These are phyloP conservation scores for Alternaria tenuissima DNA, from an alignment of 2,329 filamentous ascomycete species.

Conservation along the genomic window DNA sequence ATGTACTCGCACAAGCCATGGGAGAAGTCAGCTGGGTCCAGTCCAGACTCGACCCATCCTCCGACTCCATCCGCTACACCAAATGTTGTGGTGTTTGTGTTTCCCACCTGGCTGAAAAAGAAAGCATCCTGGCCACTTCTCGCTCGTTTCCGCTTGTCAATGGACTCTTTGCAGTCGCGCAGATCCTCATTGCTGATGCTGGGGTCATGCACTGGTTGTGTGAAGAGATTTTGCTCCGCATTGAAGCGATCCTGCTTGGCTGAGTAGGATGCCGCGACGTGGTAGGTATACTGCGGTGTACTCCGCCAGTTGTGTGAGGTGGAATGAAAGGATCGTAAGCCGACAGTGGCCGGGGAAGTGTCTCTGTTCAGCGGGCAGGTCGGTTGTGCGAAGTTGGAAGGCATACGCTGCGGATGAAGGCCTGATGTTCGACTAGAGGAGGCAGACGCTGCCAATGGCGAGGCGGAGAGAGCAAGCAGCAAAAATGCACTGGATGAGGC, in stretches of 20 bases:
- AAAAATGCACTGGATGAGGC: constrained; percentile 41
- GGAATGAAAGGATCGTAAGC: constrained; percentile 43
- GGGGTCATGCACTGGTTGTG: constrained; percentile 41
- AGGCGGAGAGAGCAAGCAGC: constrained; percentile 42
- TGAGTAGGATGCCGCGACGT: constrained; percentile 53
- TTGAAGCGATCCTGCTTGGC: constrained; percentile 51
- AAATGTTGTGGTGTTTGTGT: constrained; percentile 76
- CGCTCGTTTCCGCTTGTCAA: constrained; percentile 69
- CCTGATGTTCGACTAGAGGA: constrained; percentile 29
- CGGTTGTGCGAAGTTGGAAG: constrained; percentile 28
- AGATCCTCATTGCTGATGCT: constrained; percentile 35
- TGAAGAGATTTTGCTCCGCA: constrained; percentile 48
- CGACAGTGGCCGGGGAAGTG: constrained; percentile 38
- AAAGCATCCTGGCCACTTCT: constrained; percentile 95
- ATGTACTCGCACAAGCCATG: constrained; percentile 94
- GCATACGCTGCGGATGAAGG: constrained; percentile 24
- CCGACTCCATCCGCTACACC: constrained; percentile 95
- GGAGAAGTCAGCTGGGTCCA: constrained; percentile 95
- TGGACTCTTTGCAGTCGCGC: constrained; percentile 40
- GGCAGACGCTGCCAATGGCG: constrained; percentile 35
- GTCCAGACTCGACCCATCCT: constrained; percentile 90
- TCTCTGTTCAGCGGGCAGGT: constrained; percentile 43
- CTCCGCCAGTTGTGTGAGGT: constrained; percentile 38
- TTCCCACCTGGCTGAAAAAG: constrained; percentile 83
- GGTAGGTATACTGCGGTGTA: constrained; percentile 48